Percentiles rank a stretch among this genome's conserved stretches.
phyloP scores from a whole-genome alignment of 306 rosid genomes.

The Malus domestica region ASM211411v1 NC_041800.1:4916001-4916500 shows the following conservation, averaged over 20 bases:
- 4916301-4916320: background rate
- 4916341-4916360: background rate
- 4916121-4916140: too few species aligned
- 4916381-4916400: too few species aligned
- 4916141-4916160: background rate
- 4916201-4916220: background rate
- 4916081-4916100: background rate
- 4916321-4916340: background rate
- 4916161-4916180: too few species aligned
- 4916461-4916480: too few species aligned
- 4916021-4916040: background rate
- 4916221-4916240: background rate
- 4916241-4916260: background rate
- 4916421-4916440: too few species aligned
- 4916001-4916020: background rate
- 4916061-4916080: too few species aligned
- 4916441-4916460: too few species aligned
- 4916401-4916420: too few species aligned
- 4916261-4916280: background rate
- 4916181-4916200: background rate
- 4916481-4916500: too few species aligned
- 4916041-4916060: background rate
- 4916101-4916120: too few species aligned
- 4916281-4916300: background rate
- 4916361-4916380: rapidly evolving